A percentile compares a stretch with the other conserved stretches of the same genome.
Conservation (phyloP, 352 stramenopile species). For the Pythium graminicola region DNA sequence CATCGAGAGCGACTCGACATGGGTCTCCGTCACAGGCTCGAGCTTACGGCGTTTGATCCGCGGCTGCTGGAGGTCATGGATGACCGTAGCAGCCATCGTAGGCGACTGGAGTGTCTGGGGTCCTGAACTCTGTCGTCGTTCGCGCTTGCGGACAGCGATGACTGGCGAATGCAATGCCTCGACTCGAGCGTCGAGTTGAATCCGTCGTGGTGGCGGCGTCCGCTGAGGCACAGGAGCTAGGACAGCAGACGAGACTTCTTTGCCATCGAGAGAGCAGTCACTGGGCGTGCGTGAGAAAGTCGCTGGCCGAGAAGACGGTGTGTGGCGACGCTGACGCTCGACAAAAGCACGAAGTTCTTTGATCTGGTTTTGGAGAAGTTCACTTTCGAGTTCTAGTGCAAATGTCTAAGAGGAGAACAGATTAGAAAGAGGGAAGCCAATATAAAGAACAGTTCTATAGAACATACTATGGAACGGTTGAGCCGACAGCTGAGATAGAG, state of each 20-base stretch:
- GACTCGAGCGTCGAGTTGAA: background rate
- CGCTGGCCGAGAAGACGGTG: constrained; percentile 16
- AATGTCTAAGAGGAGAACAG: constrained; percentile 32
- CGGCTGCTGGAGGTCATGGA: constrained; percentile 10
- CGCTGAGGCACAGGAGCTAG: background rate
- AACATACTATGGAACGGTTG: constrained; percentile 37
- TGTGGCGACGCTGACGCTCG: constrained; percentile 28
- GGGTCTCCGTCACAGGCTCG: constrained; percentile 25
- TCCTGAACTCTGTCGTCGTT: constrained; percentile 14
- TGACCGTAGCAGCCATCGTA: constrained; percentile 16
- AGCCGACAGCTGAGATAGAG: constrained; percentile 41
- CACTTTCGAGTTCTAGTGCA: constrained; percentile 41
- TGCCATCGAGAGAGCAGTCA: constrained; percentile 10
- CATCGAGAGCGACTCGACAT: constrained; percentile 39
- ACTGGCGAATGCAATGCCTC: constrained; percentile 18
- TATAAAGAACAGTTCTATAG: background rate
- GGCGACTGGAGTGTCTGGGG: constrained; percentile 20
- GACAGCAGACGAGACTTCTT: constrained; percentile 4
- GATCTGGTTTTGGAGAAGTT: constrained; percentile 56
- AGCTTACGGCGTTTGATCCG: constrained; percentile 42
- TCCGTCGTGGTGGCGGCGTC: background rate
- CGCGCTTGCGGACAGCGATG: constrained; percentile 15
- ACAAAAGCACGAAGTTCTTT: constrained; percentile 53
- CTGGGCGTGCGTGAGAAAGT: constrained; percentile 9
- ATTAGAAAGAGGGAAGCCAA: background rate